phyloP scores from a whole-genome alignment of 75 land plant species.

The Larix kaempferi region DNA sequence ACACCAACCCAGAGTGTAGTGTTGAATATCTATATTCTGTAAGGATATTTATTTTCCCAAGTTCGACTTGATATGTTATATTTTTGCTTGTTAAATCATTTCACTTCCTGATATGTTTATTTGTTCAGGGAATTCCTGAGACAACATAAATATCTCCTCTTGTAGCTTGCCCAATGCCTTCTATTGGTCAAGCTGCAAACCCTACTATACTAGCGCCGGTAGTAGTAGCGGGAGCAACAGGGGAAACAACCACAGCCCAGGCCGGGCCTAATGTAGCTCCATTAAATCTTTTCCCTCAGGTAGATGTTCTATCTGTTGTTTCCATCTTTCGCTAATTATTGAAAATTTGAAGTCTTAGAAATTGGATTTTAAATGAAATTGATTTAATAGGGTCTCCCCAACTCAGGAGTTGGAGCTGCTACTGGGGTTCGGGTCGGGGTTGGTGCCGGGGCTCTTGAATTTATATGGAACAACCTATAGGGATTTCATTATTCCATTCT shows the following conservation, averaged over 20 bases:
- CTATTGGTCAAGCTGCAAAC: conserved; percentile 23
- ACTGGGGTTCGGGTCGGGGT: conserved; percentile 50
- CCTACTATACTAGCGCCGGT: conserved; percentile 37
- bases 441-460: conserved; percentile 87
- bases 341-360: neutral
- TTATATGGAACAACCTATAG: conserved; percentile 90
- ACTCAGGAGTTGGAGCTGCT: conserved; percentile 22
- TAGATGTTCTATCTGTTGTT: conserved; percentile 12
- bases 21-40: too few relatives aligned
- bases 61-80: too few relatives aligned
- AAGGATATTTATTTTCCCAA: too few relatives aligned
- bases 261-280: conserved; percentile 90
- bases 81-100: too few relatives aligned
- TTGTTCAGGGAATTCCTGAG: conserved; percentile 79
- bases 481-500: conserved; percentile 14
- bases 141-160: conserved; percentile 65
- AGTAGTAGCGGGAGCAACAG: conserved; percentile 22
- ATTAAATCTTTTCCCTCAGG: conserved; percentile 96
- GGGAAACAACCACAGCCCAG: conserved; percentile 43
- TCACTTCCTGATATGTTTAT: neutral
- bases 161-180: too few relatives aligned
- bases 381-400: conserved; percentile 28
- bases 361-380: neutral
- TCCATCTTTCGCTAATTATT: neutral
- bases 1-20: too few relatives aligned